Evolutionary conservation across 768 basidiomycete genomes (phyloP), one percentile per base, ranked within the genome.

Genomic region (Dentipellis sp.): DNA sequence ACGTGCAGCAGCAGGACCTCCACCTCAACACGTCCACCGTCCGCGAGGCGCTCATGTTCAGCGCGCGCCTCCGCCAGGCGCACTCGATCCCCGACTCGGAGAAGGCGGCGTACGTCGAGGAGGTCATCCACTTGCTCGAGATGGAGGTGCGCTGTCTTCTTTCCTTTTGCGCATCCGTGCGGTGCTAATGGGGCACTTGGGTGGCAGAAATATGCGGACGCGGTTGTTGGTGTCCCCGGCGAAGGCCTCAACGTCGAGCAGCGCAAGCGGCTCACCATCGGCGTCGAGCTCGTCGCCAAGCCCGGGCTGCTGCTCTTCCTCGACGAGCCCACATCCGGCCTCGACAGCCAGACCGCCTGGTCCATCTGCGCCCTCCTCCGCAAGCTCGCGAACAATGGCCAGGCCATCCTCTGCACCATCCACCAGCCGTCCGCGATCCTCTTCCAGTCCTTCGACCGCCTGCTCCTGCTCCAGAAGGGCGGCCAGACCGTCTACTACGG

Each of bases 341-440:
- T 94, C 14, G 90, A 92, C 66, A 90, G 88, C 2, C 89, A 91
- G 68, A 86, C 83, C 54, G 90, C 91, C 2, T 90, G 89, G 88
- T 83, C 84, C 3, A 90, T 92, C 58, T 72, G 90, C 53, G 71
- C 75, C 1, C 90, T 94, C 72, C 72, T 94, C 40, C 76, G 84
- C 10, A 78, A 82, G 50, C 80, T 94, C 29, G 89, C 91, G 10
- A 78, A 87, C 58, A 81, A 79, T 58, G 92, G 92, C 1, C 91
- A 92, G 65, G 86, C 90, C 29, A 92, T 94, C 61, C 73, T 94
- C 19, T 94, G 91, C 83, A 94, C 89, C 75, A 75, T 76, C 61
- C 76, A 75, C 55, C 77, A 88, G 74, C 91, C 91, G 38, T 91
- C 89, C 22, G 88, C 88, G 2, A 82, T 91, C 64, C 72, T 93